A percentile compares a stretch with the other conserved stretches of the same genome.
These are phyloP conservation scores for Globomyces sp. DNA, from an alignment of 371 early-diverging fungal genomes.

Conservation along the genomic window DNA sequence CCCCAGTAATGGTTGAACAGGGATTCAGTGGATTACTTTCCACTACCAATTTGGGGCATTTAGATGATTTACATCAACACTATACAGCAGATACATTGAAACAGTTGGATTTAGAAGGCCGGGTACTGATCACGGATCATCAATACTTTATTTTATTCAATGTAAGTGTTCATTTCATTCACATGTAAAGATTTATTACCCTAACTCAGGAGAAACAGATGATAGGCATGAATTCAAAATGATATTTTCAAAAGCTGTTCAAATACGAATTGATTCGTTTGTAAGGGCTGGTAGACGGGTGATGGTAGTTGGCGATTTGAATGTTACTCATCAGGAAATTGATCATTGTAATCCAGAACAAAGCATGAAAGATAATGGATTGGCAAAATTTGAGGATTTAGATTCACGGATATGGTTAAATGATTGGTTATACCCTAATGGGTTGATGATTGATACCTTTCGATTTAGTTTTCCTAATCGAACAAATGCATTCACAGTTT, in stretches of 20 bases:
- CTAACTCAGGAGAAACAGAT: conserved; percentile 54
- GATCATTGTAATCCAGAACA: conserved; percentile 79
- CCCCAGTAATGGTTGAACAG: conserved; percentile 61
- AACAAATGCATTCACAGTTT: conserved; percentile 55
- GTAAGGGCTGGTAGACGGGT: conserved; percentile 61
- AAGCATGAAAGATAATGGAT: conserved; percentile 53
- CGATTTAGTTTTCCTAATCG: conserved; percentile 41
- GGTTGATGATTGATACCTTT: conserved; percentile 44
- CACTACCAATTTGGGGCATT: conserved; percentile 16
- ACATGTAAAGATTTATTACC: conserved; percentile 58
- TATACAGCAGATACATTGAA: conserved; percentile 47
- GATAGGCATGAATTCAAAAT: conserved; percentile 24
- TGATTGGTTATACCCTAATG: conserved; percentile 30
- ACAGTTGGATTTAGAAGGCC: conserved; percentile 72
- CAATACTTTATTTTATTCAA: conserved; percentile 76
- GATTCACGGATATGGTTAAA: conserved; percentile 69
- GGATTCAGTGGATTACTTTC: conserved; percentile 60
- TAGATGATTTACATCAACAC: conserved; percentile 16
- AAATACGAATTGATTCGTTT: conserved; percentile 51
- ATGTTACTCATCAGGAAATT: conserved; percentile 68
- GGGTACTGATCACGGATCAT: conserved; percentile 79
- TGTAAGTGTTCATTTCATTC: conserved; percentile 25
- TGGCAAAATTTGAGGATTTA: conserved; percentile 62
- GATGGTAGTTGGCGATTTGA: conserved; percentile 77
- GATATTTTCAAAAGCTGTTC: conserved; percentile 60